These are phyloP conservation scores for Puccinia horiana DNA, from an alignment of 1,284 basidiomycete species.

Conservation along the genomic window DNA sequence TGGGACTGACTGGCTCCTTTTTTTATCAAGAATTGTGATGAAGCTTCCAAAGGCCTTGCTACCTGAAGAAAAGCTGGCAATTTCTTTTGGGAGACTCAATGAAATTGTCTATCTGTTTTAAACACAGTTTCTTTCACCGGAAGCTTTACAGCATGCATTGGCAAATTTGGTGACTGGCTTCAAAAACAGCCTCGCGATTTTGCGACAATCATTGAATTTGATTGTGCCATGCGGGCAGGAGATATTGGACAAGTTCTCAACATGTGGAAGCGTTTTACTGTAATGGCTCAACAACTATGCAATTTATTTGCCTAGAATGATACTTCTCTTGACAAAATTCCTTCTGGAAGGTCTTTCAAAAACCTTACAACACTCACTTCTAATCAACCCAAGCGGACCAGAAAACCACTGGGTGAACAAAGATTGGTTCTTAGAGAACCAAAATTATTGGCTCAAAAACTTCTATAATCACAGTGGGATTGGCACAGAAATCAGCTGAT, in stretches of 20 bases:
- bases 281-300: neutral
- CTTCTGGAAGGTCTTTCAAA: neutral
- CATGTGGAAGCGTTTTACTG: neutral
- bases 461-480: conserved; percentile 10
- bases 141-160: neutral
- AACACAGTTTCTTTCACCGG: neutral
- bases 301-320: neutral
- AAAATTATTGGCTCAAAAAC: neutral
- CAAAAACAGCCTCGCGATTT: neutral
- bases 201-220: neutral
- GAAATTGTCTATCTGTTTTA: neutral
- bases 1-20: too few relatives aligned
- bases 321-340: neutral
- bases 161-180: neutral
- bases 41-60: neutral
- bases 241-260: neutral
- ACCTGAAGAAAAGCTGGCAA: neutral
- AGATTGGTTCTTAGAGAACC: neutral
- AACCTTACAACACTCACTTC: neutral
- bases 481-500: neutral
- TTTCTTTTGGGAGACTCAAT: neutral
- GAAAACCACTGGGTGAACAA: neutral
- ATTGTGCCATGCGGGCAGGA: neutral
- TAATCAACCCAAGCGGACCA: neutral
- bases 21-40: neutral